Conservation (phyloP, 306 rosid species). For the Boehmeria nivea region DNA sequence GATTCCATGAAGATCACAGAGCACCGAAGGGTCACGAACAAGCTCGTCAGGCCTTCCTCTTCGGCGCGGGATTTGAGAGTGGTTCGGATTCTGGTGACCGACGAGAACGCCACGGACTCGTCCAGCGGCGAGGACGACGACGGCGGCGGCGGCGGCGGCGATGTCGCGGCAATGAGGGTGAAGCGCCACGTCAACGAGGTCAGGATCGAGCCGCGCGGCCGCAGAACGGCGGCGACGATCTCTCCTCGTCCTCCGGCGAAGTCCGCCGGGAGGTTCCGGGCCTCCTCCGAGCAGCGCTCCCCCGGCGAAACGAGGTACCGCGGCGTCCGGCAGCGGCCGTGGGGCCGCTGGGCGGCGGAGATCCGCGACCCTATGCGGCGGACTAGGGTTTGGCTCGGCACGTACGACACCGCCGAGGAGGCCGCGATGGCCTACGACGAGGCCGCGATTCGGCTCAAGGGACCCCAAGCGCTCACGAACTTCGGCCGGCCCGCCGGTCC, state of each 20-base stretch:
- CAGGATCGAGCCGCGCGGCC: conserved; percentile 14
- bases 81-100: conserved; percentile 40
- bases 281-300: not conserved
- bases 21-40: conserved; percentile 23
- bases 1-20: conserved; percentile 19
- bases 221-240: not conserved
- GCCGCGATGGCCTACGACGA: conserved; percentile 57
- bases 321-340: conserved; percentile 45
- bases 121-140: conserved; percentile 46
- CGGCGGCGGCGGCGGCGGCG: not conserved
- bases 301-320: conserved; percentile 26
- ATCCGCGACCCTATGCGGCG: conserved; percentile 39
- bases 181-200: conserved; percentile 38
- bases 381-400: conserved; percentile 50
- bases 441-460: conserved; percentile 46
- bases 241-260: too few relatives aligned
- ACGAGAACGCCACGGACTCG: conserved; percentile 47
- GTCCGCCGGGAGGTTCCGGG: not conserved
- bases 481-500: conserved; percentile 6
- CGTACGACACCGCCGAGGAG: conserved; percentile 52
- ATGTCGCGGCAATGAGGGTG: conserved; percentile 14
- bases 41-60: conserved; percentile 12
- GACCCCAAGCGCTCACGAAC: conserved; percentile 53
- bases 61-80: conserved; percentile 12
- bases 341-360: conserved; percentile 66